Evolutionary conservation across 768 basidiomycete species (phyloP).

Genomic region (Thelephora aurantiotincta): DNA sequence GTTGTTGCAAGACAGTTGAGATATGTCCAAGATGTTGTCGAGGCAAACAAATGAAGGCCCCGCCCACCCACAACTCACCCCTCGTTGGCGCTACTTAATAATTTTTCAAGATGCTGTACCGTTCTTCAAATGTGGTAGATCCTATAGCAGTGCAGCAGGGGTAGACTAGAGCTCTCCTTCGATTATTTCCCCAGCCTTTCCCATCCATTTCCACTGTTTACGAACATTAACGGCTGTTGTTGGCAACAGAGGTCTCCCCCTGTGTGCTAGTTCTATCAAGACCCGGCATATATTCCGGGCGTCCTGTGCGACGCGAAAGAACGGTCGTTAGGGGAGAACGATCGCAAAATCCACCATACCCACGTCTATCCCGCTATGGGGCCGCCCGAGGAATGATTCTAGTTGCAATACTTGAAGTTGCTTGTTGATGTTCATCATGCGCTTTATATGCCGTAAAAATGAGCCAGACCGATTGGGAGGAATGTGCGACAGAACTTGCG

Average conservation of each 20-base stretch:
- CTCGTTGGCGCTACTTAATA: background rate
- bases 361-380: conserved; percentile 86
- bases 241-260: conserved; percentile 52
- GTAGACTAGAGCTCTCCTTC: conserved; percentile 20
- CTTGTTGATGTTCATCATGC: conserved; percentile 31
- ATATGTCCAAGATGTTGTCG: conserved; percentile 56
- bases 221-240: conserved; percentile 58
- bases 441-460: conserved; percentile 2
- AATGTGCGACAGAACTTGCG: background rate
- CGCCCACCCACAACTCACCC: background rate
- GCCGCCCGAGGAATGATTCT: conserved; percentile 64
- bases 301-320: conserved; percentile 37
- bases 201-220: conserved; percentile 81
- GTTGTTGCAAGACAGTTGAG: conserved; percentile 60
- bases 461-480: background rate
- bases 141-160: no score
- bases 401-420: conserved; percentile 66
- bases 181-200: conserved; percentile 51
- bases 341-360: conserved; percentile 19
- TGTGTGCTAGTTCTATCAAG: conserved; percentile 59
- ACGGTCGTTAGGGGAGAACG: conserved; percentile 6
- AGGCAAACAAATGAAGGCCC: conserved; percentile 23
- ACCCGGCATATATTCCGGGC: conserved; percentile 81
- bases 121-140: background rate
- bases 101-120: background rate